Evolutionary conservation across 176 grass and related monocot species (phyloP).

Genomic region (Aegilops sharonensis): DNA sequence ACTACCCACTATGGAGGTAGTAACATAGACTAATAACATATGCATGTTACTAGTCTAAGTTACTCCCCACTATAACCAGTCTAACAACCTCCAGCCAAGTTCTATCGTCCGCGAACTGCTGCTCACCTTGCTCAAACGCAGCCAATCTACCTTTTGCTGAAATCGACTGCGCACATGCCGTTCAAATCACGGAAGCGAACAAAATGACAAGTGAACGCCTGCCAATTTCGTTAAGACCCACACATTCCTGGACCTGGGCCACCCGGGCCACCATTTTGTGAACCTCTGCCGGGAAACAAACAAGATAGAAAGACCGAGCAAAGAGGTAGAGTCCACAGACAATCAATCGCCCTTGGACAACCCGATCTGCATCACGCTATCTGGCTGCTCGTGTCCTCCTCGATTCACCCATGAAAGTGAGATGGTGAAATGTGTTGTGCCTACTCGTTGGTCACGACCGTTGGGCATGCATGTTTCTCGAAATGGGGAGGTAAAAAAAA

Average conservation of each 20-base stretch:
- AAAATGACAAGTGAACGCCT: slow-evolving; percentile 28
- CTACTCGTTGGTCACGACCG: not conserved
- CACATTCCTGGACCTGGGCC: not conserved
- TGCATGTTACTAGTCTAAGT: too few relatives aligned
- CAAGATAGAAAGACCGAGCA: slow-evolving; percentile 14
- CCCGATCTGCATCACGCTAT: slow-evolving; percentile 2
- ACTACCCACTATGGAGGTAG: too few relatives aligned
- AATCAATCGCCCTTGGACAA: slow-evolving; percentile 19
- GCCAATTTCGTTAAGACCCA: slow-evolving; percentile 20
- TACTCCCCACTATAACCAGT: too few relatives aligned
- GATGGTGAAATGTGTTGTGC: not conserved
- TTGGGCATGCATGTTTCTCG: not conserved
- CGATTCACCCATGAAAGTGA: not conserved
- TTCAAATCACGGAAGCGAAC: slow-evolving; percentile 6
- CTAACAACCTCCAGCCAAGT: not conserved
- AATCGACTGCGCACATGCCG: slow-evolving; percentile 40
- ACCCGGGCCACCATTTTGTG: not conserved
- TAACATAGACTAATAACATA: too few relatives aligned
- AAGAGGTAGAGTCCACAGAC: slow-evolving; percentile 21
- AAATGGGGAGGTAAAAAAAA: not conserved
- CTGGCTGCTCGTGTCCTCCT: not conserved
- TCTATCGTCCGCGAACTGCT: not conserved
- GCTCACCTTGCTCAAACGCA: not conserved
- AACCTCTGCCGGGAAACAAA: slow-evolving; percentile 19
- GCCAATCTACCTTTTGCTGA: slow-evolving; percentile 27